Percentiles rank a stretch among this genome's conserved stretches.
These are phyloP conservation scores for Camellia oleifera DNA, from an alignment of 179 eudicot genomes.

Conservation along the genomic window DNA sequence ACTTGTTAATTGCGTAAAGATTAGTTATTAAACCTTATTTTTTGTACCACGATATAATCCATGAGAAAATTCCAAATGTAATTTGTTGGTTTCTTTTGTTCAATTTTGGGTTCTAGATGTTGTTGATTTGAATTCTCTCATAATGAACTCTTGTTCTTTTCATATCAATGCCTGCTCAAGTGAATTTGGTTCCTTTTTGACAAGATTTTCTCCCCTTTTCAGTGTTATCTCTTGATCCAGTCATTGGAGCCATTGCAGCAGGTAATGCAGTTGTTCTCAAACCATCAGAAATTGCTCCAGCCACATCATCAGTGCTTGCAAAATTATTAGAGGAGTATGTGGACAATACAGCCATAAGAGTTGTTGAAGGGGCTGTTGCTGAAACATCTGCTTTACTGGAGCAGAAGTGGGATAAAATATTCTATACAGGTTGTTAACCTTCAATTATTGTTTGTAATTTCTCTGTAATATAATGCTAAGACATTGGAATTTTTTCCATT, in stretches of 20 bases:
- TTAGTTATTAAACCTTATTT: not conserved
- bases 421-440: slow-evolving; percentile 60
- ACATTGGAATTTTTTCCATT: not conserved
- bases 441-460: not conserved
- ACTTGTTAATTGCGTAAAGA: not conserved
- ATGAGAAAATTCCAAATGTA: not conserved
- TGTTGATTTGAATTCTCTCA: not conserved
- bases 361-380: slow-evolving; percentile 66
- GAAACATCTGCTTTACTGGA: slow-evolving; percentile 77
- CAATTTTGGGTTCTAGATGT: not conserved
- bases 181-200: not conserved
- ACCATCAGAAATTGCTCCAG: slow-evolving; percentile 80
- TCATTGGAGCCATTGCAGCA: slow-evolving; percentile 79
- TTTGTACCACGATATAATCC: not conserved
- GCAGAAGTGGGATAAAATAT: slow-evolving; percentile 85
- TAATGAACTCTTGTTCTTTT: not conserved
- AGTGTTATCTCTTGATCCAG: slow-evolving; percentile 80
- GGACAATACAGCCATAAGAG: slow-evolving; percentile 56
- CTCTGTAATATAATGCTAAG: not conserved
- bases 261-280: slow-evolving; percentile 76
- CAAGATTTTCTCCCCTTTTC: slow-evolving; percentile 12
- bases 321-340: slow-evolving; percentile 49
- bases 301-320: slow-evolving; percentile 59
- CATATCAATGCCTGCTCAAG: not conserved
- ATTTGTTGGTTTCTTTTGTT: not conserved